Conservation (phyloP, 1,284 basidiomycete genomes). For the Veloporphyrellus conicus region DNA sequence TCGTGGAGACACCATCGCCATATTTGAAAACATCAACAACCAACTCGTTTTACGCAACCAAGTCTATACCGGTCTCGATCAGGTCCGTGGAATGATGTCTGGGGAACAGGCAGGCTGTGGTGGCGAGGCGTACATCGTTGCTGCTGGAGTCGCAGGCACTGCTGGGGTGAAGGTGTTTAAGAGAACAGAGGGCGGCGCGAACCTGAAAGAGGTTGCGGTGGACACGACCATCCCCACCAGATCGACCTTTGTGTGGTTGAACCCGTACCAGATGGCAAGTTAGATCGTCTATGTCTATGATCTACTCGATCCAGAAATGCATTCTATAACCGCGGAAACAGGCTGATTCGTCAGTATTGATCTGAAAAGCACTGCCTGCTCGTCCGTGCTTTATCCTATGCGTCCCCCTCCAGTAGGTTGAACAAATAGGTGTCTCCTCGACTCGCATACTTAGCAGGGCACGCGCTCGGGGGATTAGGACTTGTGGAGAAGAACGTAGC, state of each 20-base stretch:
- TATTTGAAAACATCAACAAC: slow-evolving; percentile 47
- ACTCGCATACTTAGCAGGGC: slow-evolving; percentile 28
- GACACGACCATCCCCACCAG: slow-evolving; percentile 51
- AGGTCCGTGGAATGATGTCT: slow-evolving; percentile 61
- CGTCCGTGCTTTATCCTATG: slow-evolving; percentile 63
- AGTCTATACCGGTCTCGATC: slow-evolving; percentile 60
- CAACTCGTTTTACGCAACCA: slow-evolving; percentile 46
- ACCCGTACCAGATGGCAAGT: background rate
- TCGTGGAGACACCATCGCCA: slow-evolving; percentile 59
- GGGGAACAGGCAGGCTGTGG: slow-evolving; percentile 41
- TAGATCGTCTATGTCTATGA: background rate
- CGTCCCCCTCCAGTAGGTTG: slow-evolving; percentile 67
- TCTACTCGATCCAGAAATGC: background rate
- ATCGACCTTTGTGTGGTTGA: slow-evolving; percentile 46
- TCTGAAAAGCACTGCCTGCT: slow-evolving; percentile 46
- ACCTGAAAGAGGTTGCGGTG: slow-evolving; percentile 48
- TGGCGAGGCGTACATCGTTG: slow-evolving; percentile 54
- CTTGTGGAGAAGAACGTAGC: too few species aligned
- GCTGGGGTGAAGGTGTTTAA: slow-evolving; percentile 55
- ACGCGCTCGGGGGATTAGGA: slow-evolving; percentile 47
- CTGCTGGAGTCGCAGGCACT: slow-evolving; percentile 47
- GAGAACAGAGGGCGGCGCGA: slow-evolving; percentile 50
- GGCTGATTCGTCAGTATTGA: too few species aligned
- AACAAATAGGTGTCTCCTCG: slow-evolving; percentile 38
- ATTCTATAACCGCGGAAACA: too few species aligned